A percentile compares a stretch with the other conserved stretches of the same genome.
These are phyloP conservation scores for Yamadazyma philogaea DNA, from an alignment of 805 yeast species.

Conservation along the genomic window DNA sequence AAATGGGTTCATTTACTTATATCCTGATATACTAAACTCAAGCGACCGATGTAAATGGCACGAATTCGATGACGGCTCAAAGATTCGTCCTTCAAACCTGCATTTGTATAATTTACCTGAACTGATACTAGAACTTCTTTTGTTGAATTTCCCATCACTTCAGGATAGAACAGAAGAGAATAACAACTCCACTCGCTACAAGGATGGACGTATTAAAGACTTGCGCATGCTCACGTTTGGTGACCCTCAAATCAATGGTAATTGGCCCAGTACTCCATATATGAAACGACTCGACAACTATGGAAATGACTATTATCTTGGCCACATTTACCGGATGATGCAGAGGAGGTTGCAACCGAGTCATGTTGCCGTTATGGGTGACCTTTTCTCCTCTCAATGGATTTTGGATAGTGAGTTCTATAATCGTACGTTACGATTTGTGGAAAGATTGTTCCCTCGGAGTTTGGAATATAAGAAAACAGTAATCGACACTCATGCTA, in stretches of 20 bases:
- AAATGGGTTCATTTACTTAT: constrained; percentile 68
- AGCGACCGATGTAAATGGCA: constrained; percentile 62
- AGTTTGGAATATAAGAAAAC: constrained; percentile 49
- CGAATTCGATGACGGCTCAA: constrained; percentile 13
- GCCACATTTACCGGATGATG: constrained; percentile 76
- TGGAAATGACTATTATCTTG: constrained; percentile 87
- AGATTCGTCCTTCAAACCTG: constrained; percentile 2
- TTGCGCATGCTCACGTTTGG: constrained; percentile 81
- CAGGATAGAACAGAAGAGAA: constrained; percentile 8
- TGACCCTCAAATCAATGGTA: constrained; percentile 96
- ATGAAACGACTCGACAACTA: constrained; percentile 74
- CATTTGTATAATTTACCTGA: constrained; percentile 11
- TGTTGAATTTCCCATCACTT: constrained; percentile 20
- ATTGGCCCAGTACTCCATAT: constrained; percentile 67
- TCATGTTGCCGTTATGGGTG: constrained; percentile 89
- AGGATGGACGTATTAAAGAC: constrained; percentile 32
- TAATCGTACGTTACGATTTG: constrained; percentile 71
- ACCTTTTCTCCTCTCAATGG: constrained; percentile 93
- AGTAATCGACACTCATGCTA: constrained; percentile 44
- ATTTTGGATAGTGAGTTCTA: constrained; percentile 82
- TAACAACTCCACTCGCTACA: constrained; percentile 3
- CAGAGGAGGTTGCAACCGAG: constrained; percentile 62
- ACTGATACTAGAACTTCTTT: constrained; percentile 13
- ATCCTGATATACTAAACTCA: constrained; percentile 56
- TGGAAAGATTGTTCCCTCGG: constrained; percentile 64